Evolutionary conservation across 139 green algal species (phyloP).

Genomic region (Chlorella vulgaris): DNA sequence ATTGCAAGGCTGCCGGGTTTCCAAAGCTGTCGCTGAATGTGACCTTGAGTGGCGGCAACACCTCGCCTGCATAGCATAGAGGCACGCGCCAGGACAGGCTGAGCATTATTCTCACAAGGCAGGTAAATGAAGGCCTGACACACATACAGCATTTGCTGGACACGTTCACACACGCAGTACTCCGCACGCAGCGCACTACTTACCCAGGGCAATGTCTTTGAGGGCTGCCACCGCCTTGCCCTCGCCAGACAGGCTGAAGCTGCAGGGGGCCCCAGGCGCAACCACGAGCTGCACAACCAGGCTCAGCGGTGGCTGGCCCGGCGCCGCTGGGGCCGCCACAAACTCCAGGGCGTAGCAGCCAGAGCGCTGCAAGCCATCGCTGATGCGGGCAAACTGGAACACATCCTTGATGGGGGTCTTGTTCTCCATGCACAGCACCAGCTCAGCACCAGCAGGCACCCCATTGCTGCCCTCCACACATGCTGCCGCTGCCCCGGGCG

Average conservation of each 20-base stretch:
- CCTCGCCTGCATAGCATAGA: constrained; percentile 45
- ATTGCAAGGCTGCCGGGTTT: constrained; percentile 48
- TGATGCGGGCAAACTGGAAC: constrained; percentile 62
- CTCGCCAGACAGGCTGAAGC: constrained; percentile 58
- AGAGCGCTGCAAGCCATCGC: constrained; percentile 36
- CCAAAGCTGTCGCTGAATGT: constrained; percentile 54
- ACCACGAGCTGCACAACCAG: constrained; percentile 46
- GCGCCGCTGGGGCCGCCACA: constrained; percentile 53
- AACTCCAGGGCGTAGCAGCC: constrained; percentile 68
- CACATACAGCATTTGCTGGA: too few relatives aligned
- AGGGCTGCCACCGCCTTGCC: constrained; percentile 45
- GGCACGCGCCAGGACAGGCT: too few relatives aligned
- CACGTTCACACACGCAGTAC: too few relatives aligned
- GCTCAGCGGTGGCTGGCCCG: constrained; percentile 31
- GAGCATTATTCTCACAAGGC: too few relatives aligned
- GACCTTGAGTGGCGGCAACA: constrained; percentile 61
- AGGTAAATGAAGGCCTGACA: too few relatives aligned
- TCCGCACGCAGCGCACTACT: not conserved
- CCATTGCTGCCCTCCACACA: not conserved
- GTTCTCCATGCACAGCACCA: constrained; percentile 63
- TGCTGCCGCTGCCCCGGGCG: not conserved
- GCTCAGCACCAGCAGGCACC: constrained; percentile 32
- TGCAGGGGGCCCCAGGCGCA: constrained; percentile 38
- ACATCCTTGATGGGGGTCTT: constrained; percentile 52
- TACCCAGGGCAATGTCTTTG: constrained; percentile 58